Percentiles rank a stretch among this genome's conserved stretches.
Conservation (phyloP, 345 rosid genomes). For the Brassica carinata region DNA sequence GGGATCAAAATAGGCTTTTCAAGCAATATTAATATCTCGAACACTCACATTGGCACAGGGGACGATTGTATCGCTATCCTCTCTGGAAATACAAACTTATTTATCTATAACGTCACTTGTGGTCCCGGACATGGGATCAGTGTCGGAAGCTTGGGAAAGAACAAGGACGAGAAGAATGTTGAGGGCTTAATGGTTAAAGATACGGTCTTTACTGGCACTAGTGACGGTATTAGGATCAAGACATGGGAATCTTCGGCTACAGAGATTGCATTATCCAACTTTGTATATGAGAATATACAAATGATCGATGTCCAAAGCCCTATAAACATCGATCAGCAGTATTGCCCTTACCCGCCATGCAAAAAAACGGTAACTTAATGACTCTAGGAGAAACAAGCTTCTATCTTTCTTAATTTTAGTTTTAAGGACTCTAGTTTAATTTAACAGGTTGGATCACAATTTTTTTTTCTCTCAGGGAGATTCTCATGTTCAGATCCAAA, state of each 20-base stretch:
- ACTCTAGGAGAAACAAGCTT: background rate
- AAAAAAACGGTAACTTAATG: slow-evolving; percentile 18
- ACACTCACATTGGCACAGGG: slow-evolving; percentile 10
- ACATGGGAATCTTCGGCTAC: background rate
- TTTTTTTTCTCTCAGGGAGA: background rate
- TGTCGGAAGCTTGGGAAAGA: background rate
- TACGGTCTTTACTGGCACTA: background rate
- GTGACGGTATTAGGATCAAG: slow-evolving; percentile 30
- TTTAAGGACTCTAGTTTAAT: background rate
- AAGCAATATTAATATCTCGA: background rate
- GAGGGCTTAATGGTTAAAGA: background rate
- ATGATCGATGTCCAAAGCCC: slow-evolving; percentile 23
- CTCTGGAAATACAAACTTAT: background rate
- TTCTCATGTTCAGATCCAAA: slow-evolving; percentile 35
- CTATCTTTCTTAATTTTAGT: background rate
- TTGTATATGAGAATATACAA: slow-evolving; percentile 6
- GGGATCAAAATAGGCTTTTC: background rate
- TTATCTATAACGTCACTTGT: background rate
- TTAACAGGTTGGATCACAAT: background rate
- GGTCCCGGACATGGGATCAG: slow-evolving; percentile 14
- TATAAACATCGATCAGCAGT: slow-evolving; percentile 31
- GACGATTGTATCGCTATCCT: slow-evolving; percentile 9
- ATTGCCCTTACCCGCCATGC: slow-evolving; percentile 18
- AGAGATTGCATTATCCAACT: background rate
- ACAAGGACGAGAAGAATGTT: background rate